phyloP scores from a whole-genome alignment of 805 yeast species.

The Hanseniaspora lindneri region DNA sequence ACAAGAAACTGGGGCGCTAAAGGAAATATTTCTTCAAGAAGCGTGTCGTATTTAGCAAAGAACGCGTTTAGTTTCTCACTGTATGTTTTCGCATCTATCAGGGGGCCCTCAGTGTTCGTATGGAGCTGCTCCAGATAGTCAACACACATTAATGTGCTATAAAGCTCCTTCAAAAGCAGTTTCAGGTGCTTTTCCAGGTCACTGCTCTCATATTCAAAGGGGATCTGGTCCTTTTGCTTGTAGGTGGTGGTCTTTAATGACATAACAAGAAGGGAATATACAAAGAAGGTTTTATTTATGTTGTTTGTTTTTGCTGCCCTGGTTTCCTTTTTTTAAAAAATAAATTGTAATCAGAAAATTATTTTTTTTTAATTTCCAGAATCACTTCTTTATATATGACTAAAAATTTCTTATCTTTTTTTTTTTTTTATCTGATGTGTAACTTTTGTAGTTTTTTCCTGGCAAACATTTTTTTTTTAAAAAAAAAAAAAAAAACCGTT shows the following conservation, averaged over 20 bases:
- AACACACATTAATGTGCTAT: not conserved
- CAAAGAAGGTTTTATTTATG: too few relatives aligned
- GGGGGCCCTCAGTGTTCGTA: not conserved
- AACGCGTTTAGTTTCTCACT: not conserved
- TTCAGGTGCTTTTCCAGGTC: not conserved
- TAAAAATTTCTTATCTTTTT: too few relatives aligned
- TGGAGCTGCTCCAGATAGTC: not conserved
- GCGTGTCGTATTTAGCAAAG: not conserved
- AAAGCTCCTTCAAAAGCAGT: not conserved
- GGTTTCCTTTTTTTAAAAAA: not conserved
- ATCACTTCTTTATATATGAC: too few relatives aligned
- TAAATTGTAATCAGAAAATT: not conserved
- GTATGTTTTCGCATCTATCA: not conserved
- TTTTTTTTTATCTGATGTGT: too few relatives aligned
- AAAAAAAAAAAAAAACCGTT: too few relatives aligned
- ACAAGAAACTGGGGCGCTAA: slow-evolving; percentile 4
- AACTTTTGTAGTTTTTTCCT: too few relatives aligned
- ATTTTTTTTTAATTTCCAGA: not conserved
- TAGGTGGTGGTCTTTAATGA: too few relatives aligned
- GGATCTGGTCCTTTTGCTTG: not conserved
- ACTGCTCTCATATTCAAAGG: slow-evolving; percentile 1
- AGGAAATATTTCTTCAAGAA: slow-evolving; percentile 9
- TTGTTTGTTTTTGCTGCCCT: not conserved
- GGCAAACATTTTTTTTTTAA: too few relatives aligned
- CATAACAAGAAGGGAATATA: too few relatives aligned